Evolutionary conservation across 495 filamentous ascomycete species (phyloP), one percentile per base, ranked within the genome.

Genomic region (Neurospora sp.): DNA sequence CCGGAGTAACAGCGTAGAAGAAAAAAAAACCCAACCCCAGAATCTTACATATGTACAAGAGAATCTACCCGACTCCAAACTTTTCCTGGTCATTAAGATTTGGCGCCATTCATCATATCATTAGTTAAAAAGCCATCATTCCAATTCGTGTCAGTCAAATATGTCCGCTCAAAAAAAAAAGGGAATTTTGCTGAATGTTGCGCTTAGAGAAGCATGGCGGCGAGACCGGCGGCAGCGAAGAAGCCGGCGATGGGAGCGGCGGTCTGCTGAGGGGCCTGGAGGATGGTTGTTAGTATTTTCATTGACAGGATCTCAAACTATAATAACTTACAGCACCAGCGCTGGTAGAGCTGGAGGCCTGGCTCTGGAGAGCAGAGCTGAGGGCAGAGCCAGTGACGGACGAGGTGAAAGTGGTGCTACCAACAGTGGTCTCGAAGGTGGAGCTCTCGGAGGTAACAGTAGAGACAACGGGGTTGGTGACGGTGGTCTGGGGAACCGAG

Each of bases 151-250:
- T 65, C 53, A 35, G 53, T 65, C 14, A 65, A 35, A 65, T 65
- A 65, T 18, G 14, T 35, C 53, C 53, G 27, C 14, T 35, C 27
- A 35, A 18, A 2, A 65, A 4, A 27, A 27, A 27, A 3, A 3
- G 27, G 27, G 27, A 3, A 3, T 31, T 31, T 31, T 31, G 27
- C 27, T 31, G 27, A 31, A 31, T 31, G 27, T 35, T 10, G 27
- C 18, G 18, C 41, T 78, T 77, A 82, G 27, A 82, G 78, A 37
- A 82, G 72, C 61, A 73, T 73, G 27, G 76, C 78, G 9, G 80
- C 80, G 27, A 82, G 68, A 70, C 80, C 80, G n/a, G 80, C 80
- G 31, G 79, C 80, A 59, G 78, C 79, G 44, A 82, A 38, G 72
- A 80, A 53, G n/a, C 80, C 79, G 44, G 76, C 69, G n/a, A 73